Conservation (phyloP, 352 stramenopile genomes). For the Phytophthora crassamura region DNA sequence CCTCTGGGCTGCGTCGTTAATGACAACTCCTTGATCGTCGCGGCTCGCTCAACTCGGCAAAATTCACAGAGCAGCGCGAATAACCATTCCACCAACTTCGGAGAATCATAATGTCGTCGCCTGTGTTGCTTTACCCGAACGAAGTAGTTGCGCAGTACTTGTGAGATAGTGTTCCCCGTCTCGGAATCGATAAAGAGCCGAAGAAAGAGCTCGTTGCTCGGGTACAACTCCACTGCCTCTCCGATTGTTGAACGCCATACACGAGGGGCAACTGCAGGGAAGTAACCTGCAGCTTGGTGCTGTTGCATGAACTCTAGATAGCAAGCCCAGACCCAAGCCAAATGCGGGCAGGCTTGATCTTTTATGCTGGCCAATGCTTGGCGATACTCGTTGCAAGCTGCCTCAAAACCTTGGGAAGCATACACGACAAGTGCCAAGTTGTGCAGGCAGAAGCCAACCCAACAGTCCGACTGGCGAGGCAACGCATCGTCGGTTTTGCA, state of each 20-base stretch:
- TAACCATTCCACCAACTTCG: conserved; percentile 71
- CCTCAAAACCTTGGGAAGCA: conserved; percentile 53
- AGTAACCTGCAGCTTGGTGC: conserved; percentile 43
- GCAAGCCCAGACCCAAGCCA: conserved; percentile 43
- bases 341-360: conserved; percentile 30
- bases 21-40: conserved; percentile 17
- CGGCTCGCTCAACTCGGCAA: conserved; percentile 54
- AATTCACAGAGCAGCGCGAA: conserved; percentile 80
- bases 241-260: conserved; percentile 56
- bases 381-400: conserved; percentile 55
- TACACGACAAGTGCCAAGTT: conserved; percentile 74
- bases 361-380: conserved; percentile 18
- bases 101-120: conserved; percentile 69
- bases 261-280: conserved; percentile 55
- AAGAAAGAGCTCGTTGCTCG: conserved; percentile 58
- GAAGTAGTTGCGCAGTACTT: conserved; percentile 74
- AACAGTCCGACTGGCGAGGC: conserved; percentile 16
- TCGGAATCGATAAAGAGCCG: conserved; percentile 80
- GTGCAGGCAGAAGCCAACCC: conserved; percentile 60
- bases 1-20: not conserved
- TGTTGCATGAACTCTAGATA: conserved; percentile 71
- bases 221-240: conserved; percentile 46
- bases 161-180: conserved; percentile 73
- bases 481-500: not conserved
- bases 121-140: conserved; percentile 46